Conservation (phyloP, 129 eudicot genomes). For the Flaveria brownii region DNA sequence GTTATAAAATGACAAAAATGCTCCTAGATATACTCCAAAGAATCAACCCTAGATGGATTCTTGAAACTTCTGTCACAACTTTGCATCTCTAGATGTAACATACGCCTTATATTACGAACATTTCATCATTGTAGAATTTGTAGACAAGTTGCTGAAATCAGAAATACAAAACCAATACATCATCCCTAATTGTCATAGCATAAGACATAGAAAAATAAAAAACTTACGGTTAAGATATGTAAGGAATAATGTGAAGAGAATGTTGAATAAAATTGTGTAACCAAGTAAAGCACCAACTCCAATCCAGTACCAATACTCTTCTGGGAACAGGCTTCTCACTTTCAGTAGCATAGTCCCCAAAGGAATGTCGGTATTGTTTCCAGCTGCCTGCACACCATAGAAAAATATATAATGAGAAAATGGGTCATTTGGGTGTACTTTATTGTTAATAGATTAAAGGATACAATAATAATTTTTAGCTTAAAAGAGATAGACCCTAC, state of each 20-base stretch:
- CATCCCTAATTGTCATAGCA: neutral
- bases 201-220: neutral
- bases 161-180: neutral
- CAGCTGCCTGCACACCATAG: slow-evolving; percentile 46
- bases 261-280: slow-evolving; percentile 67
- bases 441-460: neutral
- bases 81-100: neutral
- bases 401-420: neutral
- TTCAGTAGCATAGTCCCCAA: slow-evolving; percentile 70
- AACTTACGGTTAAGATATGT: slow-evolving; percentile 92
- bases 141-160: neutral
- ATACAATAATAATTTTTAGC: neutral
- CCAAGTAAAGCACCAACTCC: slow-evolving; percentile 96
- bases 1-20: neutral
- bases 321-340: slow-evolving; percentile 68
- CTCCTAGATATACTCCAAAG: neutral
- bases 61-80: neutral
- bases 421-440: neutral
- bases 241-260: slow-evolving; percentile 67
- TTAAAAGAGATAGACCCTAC: slow-evolving; percentile 23
- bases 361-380: slow-evolving; percentile 40
- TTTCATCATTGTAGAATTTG: neutral
- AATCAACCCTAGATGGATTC: neutral
- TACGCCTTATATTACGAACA: neutral
- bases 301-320: slow-evolving; percentile 88